These are phyloP conservation scores for Rhexocercosporidium sp. DNA, from an alignment of 2,329 filamentous ascomycete genomes.

Conservation along the genomic window DNA sequence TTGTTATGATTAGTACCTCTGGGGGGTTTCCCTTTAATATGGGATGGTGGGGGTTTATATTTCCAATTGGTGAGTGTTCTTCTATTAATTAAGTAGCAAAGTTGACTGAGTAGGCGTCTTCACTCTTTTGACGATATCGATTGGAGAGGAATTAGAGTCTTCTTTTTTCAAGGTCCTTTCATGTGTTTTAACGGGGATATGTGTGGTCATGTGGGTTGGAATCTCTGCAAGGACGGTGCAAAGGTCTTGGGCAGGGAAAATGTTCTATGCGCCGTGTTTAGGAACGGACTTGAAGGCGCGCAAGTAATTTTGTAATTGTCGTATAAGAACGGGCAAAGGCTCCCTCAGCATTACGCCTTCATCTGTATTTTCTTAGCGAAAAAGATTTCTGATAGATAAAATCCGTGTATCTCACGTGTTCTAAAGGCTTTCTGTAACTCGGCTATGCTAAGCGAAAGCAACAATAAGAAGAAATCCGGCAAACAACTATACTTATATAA, in stretches of 20 bases:
- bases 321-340: no score
- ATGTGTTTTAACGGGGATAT: neutral
- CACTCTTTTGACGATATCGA: neutral
- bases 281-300: no score
- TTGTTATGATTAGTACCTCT: neutral
- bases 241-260: slow-evolving; percentile 51
- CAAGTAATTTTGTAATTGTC: no score
- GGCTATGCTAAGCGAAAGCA: no score
- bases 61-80: slow-evolving; percentile 39
- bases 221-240: slow-evolving; percentile 54
- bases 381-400: no score
- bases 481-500: no score
- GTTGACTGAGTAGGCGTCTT: slow-evolving; percentile 41
- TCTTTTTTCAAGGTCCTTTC: neutral
- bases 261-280: slow-evolving; percentile 58
- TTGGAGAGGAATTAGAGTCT: slow-evolving; percentile 1
- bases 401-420: no score
- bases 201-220: slow-evolving; percentile 42
- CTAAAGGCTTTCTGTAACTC: no score
- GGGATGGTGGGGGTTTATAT: slow-evolving; percentile 8
- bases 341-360: no score
- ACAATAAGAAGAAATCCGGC: no score
- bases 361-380: no score
- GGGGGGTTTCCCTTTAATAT: slow-evolving; percentile 6
- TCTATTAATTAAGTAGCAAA: no score